Conservation (phyloP, 2,329 filamentous ascomycete genomes). For the Chaetomium strumarium region DNA sequence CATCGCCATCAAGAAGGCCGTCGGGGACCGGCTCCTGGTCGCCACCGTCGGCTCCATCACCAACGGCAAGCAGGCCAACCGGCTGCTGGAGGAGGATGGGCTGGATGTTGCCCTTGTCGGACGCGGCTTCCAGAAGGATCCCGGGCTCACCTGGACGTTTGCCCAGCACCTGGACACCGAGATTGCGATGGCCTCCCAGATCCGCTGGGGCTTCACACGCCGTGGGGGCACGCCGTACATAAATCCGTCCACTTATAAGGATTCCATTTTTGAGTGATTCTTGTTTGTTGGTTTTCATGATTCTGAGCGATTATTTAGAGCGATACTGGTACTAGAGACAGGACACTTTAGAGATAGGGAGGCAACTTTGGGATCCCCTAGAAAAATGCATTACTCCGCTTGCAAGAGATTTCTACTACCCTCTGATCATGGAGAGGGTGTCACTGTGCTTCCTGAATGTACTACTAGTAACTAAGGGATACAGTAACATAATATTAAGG, state of each 20-base stretch:
- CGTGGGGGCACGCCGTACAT: neutral
- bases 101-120: conserved; percentile 47
- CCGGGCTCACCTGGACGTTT: conserved; percentile 49
- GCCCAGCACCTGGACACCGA: conserved; percentile 47
- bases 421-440: no score
- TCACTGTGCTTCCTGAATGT: no score
- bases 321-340: no score
- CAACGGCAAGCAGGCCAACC: conserved; percentile 40
- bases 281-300: no score
- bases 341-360: no score
- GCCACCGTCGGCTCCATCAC: conserved; percentile 46
- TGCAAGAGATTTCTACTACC: no score
- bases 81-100: conserved; percentile 39
- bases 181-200: conserved; percentile 47
- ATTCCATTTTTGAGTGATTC: conserved; percentile 1
- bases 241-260: neutral
- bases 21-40: conserved; percentile 52
- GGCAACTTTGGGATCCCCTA: no score
- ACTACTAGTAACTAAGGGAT: no score
- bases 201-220: conserved; percentile 45
- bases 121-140: conserved; percentile 53
- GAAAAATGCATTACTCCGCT: no score
- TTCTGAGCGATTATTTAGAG: no score
- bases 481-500: no score
- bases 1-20: conserved; percentile 62